A percentile compares a stretch with the other conserved stretches of the same genome.
phyloP scores from a whole-genome alignment of 306 rosid genomes.

The Quercus mongolica region DNA sequence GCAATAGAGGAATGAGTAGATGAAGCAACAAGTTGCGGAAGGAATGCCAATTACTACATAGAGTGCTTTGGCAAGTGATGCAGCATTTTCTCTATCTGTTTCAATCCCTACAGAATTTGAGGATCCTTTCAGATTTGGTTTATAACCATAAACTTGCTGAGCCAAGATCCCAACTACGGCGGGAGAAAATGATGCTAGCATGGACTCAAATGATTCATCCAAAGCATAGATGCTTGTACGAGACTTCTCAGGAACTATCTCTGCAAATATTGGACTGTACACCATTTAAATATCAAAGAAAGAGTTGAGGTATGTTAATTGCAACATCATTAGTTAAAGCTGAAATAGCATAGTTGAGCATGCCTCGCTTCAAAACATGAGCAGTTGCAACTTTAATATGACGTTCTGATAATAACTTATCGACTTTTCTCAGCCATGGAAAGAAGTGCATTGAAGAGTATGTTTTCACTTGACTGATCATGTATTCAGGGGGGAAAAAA shows the following conservation, averaged over 20 bases:
- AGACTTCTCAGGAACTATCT: conserved; percentile 82
- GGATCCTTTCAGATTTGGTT: conserved; percentile 54
- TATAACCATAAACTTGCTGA: conserved; percentile 60
- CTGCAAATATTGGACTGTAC: conserved; percentile 95
- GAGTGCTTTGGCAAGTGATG: conserved; percentile 76
- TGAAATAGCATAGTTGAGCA: not conserved
- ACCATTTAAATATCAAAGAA: conserved; percentile 9
- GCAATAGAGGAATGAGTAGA: conserved; percentile 67
- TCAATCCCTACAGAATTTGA: conserved; percentile 39
- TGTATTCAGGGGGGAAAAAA: too few relatives aligned
- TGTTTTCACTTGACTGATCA: not conserved
- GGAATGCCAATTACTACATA: conserved; percentile 66
- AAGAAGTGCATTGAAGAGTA: not conserved
- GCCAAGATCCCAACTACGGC: conserved; percentile 68
- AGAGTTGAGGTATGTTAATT: not conserved
- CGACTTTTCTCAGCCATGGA: not conserved
- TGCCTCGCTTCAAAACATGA: not conserved
- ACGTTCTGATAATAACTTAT: not conserved
- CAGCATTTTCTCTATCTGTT: conserved; percentile 72
- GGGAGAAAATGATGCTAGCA: conserved; percentile 78
- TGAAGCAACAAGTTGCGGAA: conserved; percentile 45
- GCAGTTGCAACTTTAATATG: not conserved
- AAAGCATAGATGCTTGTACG: conserved; percentile 72
- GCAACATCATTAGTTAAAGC: not conserved
- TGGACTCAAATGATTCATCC: conserved; percentile 65